A percentile compares a stretch with the other conserved stretches of the same genome.
Conservation (phyloP, 2,329 filamentous ascomycete species). For the Alternaria longipes region DNA sequence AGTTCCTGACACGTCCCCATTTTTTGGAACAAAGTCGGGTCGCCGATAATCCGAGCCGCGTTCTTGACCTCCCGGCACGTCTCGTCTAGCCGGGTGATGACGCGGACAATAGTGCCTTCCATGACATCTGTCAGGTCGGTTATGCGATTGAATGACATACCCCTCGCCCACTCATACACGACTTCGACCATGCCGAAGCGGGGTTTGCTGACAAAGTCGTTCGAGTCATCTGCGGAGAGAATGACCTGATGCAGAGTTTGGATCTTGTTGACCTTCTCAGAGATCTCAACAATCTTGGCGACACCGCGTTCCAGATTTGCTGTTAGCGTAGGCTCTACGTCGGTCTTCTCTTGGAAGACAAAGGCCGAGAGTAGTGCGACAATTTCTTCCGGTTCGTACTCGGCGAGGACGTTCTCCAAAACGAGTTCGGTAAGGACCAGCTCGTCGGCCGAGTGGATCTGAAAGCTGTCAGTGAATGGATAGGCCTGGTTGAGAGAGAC, state of each 20-base stretch:
- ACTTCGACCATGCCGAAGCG: slow-evolving; percentile 96
- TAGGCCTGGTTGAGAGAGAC: background rate
- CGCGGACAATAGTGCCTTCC: slow-evolving; percentile 95
- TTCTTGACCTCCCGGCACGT: slow-evolving; percentile 98
- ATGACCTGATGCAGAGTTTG: slow-evolving; percentile 94
- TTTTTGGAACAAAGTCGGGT: slow-evolving; percentile 91
- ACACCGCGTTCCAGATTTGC: slow-evolving; percentile 82
- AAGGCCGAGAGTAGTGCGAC: slow-evolving; percentile 92
- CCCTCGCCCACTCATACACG: slow-evolving; percentile 97
- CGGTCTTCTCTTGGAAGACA: slow-evolving; percentile 97
- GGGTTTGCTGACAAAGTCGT: slow-evolving; percentile 87
- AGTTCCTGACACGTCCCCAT: slow-evolving; percentile 98
- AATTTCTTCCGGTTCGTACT: slow-evolving; percentile 96
- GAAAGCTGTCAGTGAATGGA: slow-evolving; percentile 15
- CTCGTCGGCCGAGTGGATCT: slow-evolving; percentile 95
- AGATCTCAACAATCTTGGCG: slow-evolving; percentile 86
- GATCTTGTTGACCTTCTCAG: slow-evolving; percentile 89
- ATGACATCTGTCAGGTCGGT: slow-evolving; percentile 95
- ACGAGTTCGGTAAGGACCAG: slow-evolving; percentile 95
- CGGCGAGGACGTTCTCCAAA: slow-evolving; percentile 93
- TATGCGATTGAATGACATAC: slow-evolving; percentile 98
- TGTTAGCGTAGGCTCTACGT: slow-evolving; percentile 80
- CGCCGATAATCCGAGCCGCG: slow-evolving; percentile 91
- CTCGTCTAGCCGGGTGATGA: slow-evolving; percentile 93
- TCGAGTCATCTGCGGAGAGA: slow-evolving; percentile 85